Evolutionary conservation across 345 rosid genomes (phyloP).

Genomic region (Boechera retrofracta): DNA sequence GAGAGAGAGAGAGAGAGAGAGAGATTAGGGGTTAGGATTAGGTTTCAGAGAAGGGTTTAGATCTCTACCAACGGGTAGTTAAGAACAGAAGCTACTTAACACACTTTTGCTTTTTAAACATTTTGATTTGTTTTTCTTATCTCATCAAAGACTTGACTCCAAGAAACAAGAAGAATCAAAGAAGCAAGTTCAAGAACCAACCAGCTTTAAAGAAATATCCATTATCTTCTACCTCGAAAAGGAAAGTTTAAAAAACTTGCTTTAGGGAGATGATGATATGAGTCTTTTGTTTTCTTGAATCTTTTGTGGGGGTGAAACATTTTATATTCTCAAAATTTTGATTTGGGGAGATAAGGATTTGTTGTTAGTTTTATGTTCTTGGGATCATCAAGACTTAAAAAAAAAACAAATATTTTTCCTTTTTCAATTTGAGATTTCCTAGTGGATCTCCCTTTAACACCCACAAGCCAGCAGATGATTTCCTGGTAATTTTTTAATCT

Average conservation of each 20-base stretch:
- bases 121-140: slow-evolving; percentile 50
- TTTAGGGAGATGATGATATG: slow-evolving; percentile 17
- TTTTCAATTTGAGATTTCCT: slow-evolving; percentile 45
- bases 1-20: slow-evolving; percentile 41
- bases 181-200: slow-evolving; percentile 53
- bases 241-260: slow-evolving; percentile 39
- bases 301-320: neutral
- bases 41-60: slow-evolving; percentile 70
- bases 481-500: slow-evolving; percentile 58
- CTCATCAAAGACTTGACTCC: slow-evolving; percentile 21
- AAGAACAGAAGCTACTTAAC: neutral
- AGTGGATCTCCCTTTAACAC: slow-evolving; percentile 51
- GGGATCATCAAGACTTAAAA: slow-evolving; percentile 52
- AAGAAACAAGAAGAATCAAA: slow-evolving; percentile 33
- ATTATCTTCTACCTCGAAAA: slow-evolving; percentile 51
- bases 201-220: slow-evolving; percentile 49
- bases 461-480: slow-evolving; percentile 55
- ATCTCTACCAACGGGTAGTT: slow-evolving; percentile 76
- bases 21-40: slow-evolving; percentile 35
- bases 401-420: slow-evolving; percentile 37
- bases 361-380: slow-evolving; percentile 52
- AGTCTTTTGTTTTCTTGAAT: slow-evolving; percentile 10
- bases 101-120: slow-evolving; percentile 49
- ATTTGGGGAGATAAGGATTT: slow-evolving; percentile 7
- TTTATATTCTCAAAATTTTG: slow-evolving; percentile 10